A percentile compares a stretch with the other conserved stretches of the same genome.
These are phyloP conservation scores for Starmerella stigmatis DNA, from an alignment of 805 yeast species.

Conservation along the genomic window DNA sequence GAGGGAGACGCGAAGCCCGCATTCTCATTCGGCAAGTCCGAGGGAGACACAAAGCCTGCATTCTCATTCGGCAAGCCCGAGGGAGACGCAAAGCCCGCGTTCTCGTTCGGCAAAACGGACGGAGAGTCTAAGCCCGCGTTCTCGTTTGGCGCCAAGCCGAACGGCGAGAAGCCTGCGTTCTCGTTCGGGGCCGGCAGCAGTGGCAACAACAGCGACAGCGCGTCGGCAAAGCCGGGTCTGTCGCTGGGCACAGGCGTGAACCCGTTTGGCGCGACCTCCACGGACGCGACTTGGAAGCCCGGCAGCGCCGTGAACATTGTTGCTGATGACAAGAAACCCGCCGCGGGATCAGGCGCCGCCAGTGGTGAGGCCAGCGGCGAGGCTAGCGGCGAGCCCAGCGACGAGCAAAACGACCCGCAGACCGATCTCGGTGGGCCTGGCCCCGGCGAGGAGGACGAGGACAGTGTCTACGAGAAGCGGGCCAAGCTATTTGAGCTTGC, in stretches of 20 bases:
- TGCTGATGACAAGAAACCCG: slow-evolving; percentile 23
- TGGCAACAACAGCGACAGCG: slow-evolving; percentile 10
- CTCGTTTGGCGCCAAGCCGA: slow-evolving; percentile 14
- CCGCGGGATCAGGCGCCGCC: slow-evolving; percentile 36
- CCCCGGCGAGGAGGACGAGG: slow-evolving; percentile 85
- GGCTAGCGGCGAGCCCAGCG: slow-evolving; percentile 36
- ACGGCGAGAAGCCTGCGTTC: slow-evolving; percentile 3
- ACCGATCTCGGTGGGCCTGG: slow-evolving; percentile 44
- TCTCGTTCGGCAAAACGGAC: slow-evolving; percentile 6
- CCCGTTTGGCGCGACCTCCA: slow-evolving; percentile 15
- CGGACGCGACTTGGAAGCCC: slow-evolving; percentile 20
- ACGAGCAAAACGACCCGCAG: slow-evolving; percentile 33
- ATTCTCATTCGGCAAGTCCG: slow-evolving; percentile 10
- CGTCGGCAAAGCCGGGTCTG: background rate
- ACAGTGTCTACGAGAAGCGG: slow-evolving; percentile 48
- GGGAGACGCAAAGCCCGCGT: background rate
- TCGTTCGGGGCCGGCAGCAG: too few species aligned
- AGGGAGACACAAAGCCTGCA: slow-evolving; percentile 3
- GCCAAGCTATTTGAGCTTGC: slow-evolving; percentile 60
- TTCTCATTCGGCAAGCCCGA: background rate
- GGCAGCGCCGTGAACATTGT: slow-evolving; percentile 17
- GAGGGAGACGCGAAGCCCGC: slow-evolving; percentile 11
- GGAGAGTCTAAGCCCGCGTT: slow-evolving; percentile 18
- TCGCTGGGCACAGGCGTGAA: slow-evolving; percentile 15
- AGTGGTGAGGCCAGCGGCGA: slow-evolving; percentile 33